Conservation (phyloP, 208 protist species). For the Leishmania turanica region DNA sequence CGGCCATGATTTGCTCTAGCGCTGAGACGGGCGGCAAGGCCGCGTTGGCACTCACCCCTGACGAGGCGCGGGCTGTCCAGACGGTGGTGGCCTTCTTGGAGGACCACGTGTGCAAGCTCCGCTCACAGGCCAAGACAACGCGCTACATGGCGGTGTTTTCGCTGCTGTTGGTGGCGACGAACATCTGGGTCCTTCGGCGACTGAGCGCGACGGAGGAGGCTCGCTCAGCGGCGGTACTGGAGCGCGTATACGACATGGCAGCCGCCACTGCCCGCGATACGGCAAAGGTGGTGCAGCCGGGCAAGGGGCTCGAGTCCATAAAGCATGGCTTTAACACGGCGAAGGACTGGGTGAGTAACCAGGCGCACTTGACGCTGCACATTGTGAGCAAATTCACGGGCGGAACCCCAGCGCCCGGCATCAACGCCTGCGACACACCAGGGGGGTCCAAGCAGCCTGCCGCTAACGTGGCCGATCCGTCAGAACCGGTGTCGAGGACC, state of each 20-base stretch:
- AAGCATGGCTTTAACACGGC: constrained; percentile 14
- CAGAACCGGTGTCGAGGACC: neutral
- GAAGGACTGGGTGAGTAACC: constrained; percentile 5
- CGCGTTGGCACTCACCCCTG: constrained; percentile 25
- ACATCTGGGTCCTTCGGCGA: constrained; percentile 36
- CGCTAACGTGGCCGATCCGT: neutral
- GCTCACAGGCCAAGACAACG: constrained; percentile 40
- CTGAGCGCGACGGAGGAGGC: constrained; percentile 24
- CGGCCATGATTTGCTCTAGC: neutral
- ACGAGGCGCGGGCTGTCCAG: constrained; percentile 48
- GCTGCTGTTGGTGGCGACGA: constrained; percentile 26
- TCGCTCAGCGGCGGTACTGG: constrained; percentile 39
- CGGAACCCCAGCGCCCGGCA: neutral
- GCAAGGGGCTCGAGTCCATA: neutral
- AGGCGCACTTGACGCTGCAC: neutral
- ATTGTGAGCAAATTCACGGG: neutral
- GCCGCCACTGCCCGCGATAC: neutral
- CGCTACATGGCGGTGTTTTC: constrained; percentile 43
- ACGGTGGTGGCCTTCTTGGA: constrained; percentile 50
- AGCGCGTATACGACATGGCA: constrained; percentile 48
- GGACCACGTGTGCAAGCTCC: constrained; percentile 40
- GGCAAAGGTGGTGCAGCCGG: neutral
- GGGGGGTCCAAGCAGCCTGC: neutral
- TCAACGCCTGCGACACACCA: neutral
- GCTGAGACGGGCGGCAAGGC: neutral